A percentile compares a stretch with the other conserved stretches of the same genome.
These are phyloP conservation scores for Colletotrichum australisinense DNA, from an alignment of 2,329 filamentous ascomycete species.

Conservation along the genomic window DNA sequence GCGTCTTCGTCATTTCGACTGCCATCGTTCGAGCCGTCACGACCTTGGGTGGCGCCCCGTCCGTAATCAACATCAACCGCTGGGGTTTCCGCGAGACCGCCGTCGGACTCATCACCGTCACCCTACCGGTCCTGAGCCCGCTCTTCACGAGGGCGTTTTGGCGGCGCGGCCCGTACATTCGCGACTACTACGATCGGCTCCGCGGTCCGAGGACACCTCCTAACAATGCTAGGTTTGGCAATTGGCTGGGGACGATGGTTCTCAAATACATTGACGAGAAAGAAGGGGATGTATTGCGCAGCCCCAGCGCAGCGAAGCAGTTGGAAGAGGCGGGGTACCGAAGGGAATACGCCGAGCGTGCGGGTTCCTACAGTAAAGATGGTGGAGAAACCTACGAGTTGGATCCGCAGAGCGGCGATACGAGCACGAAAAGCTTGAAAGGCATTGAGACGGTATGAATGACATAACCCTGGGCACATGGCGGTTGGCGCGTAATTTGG, in stretches of 20 bases:
- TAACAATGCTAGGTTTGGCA: conserved; percentile 21
- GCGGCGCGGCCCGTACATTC: conserved; percentile 30
- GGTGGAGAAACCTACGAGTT: conserved; percentile 9
- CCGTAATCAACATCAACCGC: conserved; percentile 41
- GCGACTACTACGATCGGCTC: conserved; percentile 22
- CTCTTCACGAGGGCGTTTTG: conserved; percentile 36
- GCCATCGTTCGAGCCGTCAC: conserved; percentile 39
- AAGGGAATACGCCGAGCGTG: not conserved
- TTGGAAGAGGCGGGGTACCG: not conserved
- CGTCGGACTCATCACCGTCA: conserved; percentile 37
- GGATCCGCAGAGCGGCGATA: conserved; percentile 3
- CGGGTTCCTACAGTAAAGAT: not conserved
- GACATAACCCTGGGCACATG: not conserved
- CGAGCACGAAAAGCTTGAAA: conserved; percentile 11
- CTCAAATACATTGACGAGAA: conserved; percentile 29
- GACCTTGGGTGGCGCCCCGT: conserved; percentile 38
- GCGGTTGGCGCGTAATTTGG: not conserved
- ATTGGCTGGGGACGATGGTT: conserved; percentile 18
- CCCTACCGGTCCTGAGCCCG: conserved; percentile 35
- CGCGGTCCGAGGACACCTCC: not conserved
- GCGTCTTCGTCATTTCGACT: conserved; percentile 42
- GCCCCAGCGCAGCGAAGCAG: not conserved
- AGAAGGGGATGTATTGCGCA: not conserved
- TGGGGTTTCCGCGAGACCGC: conserved; percentile 41
- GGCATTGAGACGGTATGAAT: not conserved